These are phyloP conservation scores for Collybia nuda DNA, from an alignment of 768 basidiomycete species.

Conservation along the genomic window DNA sequence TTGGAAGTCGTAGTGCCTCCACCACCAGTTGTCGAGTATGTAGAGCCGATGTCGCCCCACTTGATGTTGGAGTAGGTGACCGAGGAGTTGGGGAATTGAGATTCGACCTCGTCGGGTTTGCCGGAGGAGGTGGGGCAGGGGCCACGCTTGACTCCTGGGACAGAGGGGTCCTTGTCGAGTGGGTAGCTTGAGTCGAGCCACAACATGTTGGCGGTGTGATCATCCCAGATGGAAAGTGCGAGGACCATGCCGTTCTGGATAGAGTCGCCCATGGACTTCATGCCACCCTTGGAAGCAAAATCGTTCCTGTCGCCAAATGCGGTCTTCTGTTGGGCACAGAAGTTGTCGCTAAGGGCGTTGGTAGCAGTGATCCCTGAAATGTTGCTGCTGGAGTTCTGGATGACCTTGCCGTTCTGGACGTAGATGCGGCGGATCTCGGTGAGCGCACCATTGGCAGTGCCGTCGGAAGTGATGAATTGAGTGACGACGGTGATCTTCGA, in stretches of 20 bases:
- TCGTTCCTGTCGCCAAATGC: constrained; percentile 43
- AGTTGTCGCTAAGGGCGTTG: constrained; percentile 37
- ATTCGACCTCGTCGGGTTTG: constrained; percentile 30
- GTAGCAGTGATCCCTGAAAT: constrained; percentile 27
- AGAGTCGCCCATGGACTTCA: constrained; percentile 29
- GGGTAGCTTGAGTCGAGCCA: constrained; percentile 13
- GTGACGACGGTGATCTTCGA: constrained; percentile 41
- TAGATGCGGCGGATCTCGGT: constrained; percentile 41
- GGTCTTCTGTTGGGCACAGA: constrained; percentile 39
- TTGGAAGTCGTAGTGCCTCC: too few relatives aligned
- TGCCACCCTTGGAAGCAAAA: constrained; percentile 40
- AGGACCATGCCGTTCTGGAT: constrained; percentile 41
- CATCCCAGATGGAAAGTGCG: constrained; percentile 40
- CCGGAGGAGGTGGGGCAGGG: constrained; percentile 37
- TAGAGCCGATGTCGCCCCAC: constrained; percentile 27
- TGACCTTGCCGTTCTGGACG: constrained; percentile 38
- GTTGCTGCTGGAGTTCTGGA: constrained; percentile 33
- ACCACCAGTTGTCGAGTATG: background rate
- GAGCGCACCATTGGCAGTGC: constrained; percentile 34
- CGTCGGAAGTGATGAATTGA: constrained; percentile 39
- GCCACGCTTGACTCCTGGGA: constrained; percentile 33
- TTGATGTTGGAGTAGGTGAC: constrained; percentile 44
- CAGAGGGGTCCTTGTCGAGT: constrained; percentile 3
- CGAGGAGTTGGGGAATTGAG: constrained; percentile 21
- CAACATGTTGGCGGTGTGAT: constrained; percentile 27